Percentiles rank a stretch among this genome's conserved stretches.
Evolutionary conservation across 352 stramenopile species (phyloP).

Genomic region (Plasmopara halstedii): DNA sequence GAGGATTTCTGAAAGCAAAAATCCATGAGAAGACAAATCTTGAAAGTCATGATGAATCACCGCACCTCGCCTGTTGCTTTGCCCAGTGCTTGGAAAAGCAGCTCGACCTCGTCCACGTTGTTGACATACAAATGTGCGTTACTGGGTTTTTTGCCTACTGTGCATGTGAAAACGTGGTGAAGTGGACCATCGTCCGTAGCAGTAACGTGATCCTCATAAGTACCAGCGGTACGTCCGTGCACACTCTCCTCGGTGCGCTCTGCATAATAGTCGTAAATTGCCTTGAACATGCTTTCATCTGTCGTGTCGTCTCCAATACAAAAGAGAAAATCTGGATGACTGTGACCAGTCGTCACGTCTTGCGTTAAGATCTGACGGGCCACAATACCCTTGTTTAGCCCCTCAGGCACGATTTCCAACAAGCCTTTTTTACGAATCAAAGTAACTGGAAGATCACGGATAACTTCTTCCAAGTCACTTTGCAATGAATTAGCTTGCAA

Average conservation of each 20-base stretch:
- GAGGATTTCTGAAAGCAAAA: no score
- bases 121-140: constrained; percentile 88
- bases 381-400: constrained; percentile 95
- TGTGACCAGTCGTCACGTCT: constrained; percentile 59
- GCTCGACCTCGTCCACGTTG: constrained; percentile 85
- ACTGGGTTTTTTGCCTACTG: constrained; percentile 88
- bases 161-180: constrained; percentile 87
- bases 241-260: constrained; percentile 79
- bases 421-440: constrained; percentile 88
- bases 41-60: neutral
- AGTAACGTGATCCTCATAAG: constrained; percentile 18
- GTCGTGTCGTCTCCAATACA: constrained; percentile 96
- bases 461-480: constrained; percentile 69
- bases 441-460: constrained; percentile 61
- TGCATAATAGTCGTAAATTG: constrained; percentile 88
- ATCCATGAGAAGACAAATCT: no score
- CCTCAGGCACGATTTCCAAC: constrained; percentile 93
- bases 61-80: constrained; percentile 19
- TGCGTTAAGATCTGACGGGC: no score
- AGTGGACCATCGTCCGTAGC: constrained; percentile 41
- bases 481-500: constrained; percentile 93
- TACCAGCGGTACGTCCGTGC: constrained; percentile 32
- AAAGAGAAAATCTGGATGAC: constrained; percentile 92
- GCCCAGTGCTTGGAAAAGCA: no score
- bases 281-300: constrained; percentile 97